Percentiles rank a stretch among this genome's conserved stretches.
Conservation (phyloP, 2,329 filamentous ascomycete genomes). For the Penicillium sp. region DNA sequence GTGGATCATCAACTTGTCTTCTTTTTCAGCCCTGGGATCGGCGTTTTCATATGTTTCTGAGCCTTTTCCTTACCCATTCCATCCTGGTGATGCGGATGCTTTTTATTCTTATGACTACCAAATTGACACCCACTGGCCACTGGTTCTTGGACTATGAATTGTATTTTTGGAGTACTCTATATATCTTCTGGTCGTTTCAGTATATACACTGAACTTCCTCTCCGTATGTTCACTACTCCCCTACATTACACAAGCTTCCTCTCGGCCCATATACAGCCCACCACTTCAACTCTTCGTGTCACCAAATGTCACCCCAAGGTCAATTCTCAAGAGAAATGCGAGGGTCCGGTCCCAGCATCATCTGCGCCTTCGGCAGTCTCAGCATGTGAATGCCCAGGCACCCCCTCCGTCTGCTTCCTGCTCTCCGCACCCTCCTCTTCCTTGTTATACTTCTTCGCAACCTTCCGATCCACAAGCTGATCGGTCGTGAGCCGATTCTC, state of each 20-base stretch:
- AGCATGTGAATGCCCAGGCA: conserved; percentile 22
- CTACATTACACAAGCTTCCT: not conserved
- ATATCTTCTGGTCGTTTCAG: not conserved
- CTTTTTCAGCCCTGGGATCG: not conserved
- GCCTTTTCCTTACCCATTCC: conserved; percentile 3
- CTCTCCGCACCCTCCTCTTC: conserved; percentile 17
- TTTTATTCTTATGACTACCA: conserved; percentile 9
- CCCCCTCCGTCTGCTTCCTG: conserved; percentile 13
- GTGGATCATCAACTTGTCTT: not conserved
- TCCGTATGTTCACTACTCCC: not conserved
- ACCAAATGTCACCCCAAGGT: not conserved
- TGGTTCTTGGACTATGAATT: not conserved
- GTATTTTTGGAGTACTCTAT: not conserved
- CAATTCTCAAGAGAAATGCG: conserved; percentile 2
- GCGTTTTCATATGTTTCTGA: not conserved
- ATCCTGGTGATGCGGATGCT: conserved; percentile 15
- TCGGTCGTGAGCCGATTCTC: conserved; percentile 29
- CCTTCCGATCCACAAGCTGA: conserved; percentile 26
- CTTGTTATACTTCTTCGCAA: conserved; percentile 18
- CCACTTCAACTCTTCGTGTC: not conserved
- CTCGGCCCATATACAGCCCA: not conserved
- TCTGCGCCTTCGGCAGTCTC: conserved; percentile 20
- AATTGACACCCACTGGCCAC: conserved; percentile 14
- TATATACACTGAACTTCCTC: not conserved
- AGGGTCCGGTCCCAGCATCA: conserved; percentile 18